Evolutionary conservation across 2,329 filamentous ascomycete species (phyloP).

Genomic region (Penicillium psychrosexuale): DNA sequence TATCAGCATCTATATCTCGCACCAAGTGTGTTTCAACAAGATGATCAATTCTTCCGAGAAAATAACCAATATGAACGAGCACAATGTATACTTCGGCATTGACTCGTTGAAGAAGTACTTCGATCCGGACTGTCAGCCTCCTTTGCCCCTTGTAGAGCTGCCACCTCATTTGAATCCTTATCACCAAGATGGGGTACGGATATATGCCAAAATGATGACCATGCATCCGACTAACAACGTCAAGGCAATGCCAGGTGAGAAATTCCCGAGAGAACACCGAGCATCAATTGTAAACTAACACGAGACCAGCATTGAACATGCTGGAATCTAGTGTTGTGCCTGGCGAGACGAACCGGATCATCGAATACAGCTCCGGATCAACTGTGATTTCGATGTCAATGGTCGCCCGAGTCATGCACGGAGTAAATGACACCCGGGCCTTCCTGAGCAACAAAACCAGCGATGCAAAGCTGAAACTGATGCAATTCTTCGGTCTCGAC

Average conservation of each 20-base stretch:
- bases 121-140: conserved; percentile 56
- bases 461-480: conserved; percentile 51
- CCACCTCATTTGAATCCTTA: conserved; percentile 58
- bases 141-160: conserved; percentile 60
- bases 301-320: conserved; percentile 49
- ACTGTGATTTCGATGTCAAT: conserved; percentile 61
- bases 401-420: conserved; percentile 52
- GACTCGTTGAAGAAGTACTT: conserved; percentile 59
- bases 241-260: conserved; percentile 55
- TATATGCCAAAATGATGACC: conserved; percentile 66
- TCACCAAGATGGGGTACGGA: conserved; percentile 56
- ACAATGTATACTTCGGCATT: conserved; percentile 59
- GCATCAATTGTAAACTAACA: neutral
- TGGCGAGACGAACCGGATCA: conserved; percentile 50
- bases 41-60: neutral
- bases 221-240: conserved; percentile 64
- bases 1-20: neutral
- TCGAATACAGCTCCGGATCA: conserved; percentile 62
- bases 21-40: neutral
- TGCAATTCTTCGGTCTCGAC: conserved; percentile 59
- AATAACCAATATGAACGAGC: conserved; percentile 33
- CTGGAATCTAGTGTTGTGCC: conserved; percentile 45
- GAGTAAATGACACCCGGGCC: conserved; percentile 52
- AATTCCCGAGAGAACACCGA: neutral
- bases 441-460: conserved; percentile 60